Evolutionary conservation across 2,329 filamentous ascomycete species (phyloP), one percentile per base, ranked within the genome.

Genomic region (Diaporthe destruens): DNA sequence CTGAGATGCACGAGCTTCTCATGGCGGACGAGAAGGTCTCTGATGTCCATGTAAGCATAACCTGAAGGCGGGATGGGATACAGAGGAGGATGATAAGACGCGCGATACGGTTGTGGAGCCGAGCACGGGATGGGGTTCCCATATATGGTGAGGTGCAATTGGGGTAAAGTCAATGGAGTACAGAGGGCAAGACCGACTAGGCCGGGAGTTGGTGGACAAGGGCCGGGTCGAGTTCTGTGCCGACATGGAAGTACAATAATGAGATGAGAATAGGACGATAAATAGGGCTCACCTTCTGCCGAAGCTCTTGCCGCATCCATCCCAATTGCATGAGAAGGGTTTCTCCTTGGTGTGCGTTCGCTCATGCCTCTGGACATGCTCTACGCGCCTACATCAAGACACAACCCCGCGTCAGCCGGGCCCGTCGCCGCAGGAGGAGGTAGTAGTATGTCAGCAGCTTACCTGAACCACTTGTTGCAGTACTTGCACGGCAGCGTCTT

Each of bases 331-430:
- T 66, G 87, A 85, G 78, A 91, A 91, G 11, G 89, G 89, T 80
- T 91, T 91, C 81, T 91, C 89, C 77, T 91, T 91, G 76, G 89
- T 91, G 80, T 91, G 89, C 44, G 88, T 90, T 75, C 89, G 85
- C 80, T 90, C 88, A 79, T 91, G 89, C 78, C 89, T 85, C 80
- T 91, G 88, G 69, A 91, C 88, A 81, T 91, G 89, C 80, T 91
- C 89, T 76, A 91, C 88, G 77, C 89, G 88, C 80, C 89, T 90
- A 81, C 80, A 80, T 76, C 77, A 74, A 79, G 74, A 80, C 79
- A 47, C 25, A 25, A 72, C 39, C 75, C 76, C 80, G 80, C 82
- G 82, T 85, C 81, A 85, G 83, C 78, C 79, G 81, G 80, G 80
- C 80, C 80, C 75, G 71, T 65, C 78, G 77, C 76, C 72, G 72